Conservation (phyloP, 495 filamentous ascomycete species). For the Penicillium turbatum region DNA sequence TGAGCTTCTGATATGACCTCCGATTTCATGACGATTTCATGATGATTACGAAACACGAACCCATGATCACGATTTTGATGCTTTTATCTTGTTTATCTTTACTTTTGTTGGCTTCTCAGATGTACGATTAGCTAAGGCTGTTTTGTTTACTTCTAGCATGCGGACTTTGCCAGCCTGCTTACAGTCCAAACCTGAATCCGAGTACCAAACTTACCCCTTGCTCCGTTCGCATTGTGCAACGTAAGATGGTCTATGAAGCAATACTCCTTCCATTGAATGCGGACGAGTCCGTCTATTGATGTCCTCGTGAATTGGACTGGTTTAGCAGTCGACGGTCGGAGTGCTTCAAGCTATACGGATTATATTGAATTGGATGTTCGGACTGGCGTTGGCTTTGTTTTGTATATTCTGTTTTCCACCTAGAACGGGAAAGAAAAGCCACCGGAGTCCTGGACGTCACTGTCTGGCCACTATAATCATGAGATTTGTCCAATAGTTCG, state of each 20-base stretch:
- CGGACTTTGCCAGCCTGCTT: background rate
- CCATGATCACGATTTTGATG: constrained; percentile 3
- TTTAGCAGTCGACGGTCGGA: no score
- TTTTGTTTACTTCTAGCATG: background rate
- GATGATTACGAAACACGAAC: constrained; percentile 23
- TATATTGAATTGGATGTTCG: no score
- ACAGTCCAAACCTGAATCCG: background rate
- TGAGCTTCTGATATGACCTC: constrained; percentile 17
- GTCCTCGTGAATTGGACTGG: no score
- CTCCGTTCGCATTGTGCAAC: background rate
- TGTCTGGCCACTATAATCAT: no score
- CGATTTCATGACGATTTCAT: constrained; percentile 25
- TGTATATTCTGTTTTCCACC: no score
- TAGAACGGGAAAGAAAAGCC: no score
- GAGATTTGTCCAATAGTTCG: no score
- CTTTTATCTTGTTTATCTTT: background rate
- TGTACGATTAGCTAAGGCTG: constrained; percentile 20
- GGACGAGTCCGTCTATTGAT: background rate
- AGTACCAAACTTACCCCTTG: background rate
- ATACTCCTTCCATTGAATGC: background rate
- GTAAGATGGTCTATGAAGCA: background rate
- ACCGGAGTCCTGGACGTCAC: no score
- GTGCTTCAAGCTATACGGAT: no score
- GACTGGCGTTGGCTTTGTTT: no score
- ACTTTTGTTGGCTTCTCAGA: constrained; percentile 9